Evolutionary conservation across 768 basidiomycete genomes (phyloP).

Genomic region (Xanthoconium purpureum): DNA sequence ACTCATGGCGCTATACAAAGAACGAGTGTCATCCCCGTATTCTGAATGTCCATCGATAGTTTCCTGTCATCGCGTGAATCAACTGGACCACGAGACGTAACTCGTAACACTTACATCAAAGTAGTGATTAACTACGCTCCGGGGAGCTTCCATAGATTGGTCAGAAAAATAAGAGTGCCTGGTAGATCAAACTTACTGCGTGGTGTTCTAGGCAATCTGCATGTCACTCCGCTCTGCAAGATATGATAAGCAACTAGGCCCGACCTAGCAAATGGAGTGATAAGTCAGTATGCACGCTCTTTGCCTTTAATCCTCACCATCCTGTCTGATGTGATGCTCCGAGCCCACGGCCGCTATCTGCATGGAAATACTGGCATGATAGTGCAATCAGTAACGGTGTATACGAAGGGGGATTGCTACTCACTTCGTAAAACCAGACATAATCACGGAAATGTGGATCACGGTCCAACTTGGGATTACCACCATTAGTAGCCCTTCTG

Average conservation of each 20-base stretch:
- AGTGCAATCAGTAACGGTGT: not conserved
- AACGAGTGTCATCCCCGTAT: constrained; percentile 67
- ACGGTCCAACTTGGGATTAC: constrained; percentile 77
- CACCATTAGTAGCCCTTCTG: constrained; percentile 87
- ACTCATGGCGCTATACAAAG: constrained; percentile 60
- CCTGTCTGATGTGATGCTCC: constrained; percentile 99
- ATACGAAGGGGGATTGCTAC: constrained; percentile 6
- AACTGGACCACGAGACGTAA: not conserved
- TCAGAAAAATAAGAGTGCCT: constrained; percentile 1
- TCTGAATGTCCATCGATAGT: constrained; percentile 71
- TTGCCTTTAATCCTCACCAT: constrained; percentile 52
- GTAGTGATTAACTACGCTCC: constrained; percentile 85
- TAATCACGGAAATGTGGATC: constrained; percentile 98
- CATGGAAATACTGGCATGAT: constrained; percentile 81
- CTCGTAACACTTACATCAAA: constrained; percentile 69
- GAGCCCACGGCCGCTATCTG: constrained; percentile 85
- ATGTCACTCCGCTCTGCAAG: constrained; percentile 83
- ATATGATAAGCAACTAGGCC: constrained; percentile 90
- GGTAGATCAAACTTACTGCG: constrained; percentile 57
- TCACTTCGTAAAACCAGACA: constrained; percentile 91
- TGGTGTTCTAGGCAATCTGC: constrained; percentile 91
- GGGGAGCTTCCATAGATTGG: constrained; percentile 56
- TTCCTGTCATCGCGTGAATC: constrained; percentile 46
- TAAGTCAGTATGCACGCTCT: not conserved
- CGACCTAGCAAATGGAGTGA: constrained; percentile 49